Evolutionary conservation across 2,329 filamentous ascomycete genomes (phyloP).

Genomic region (Plectosphaerella sp.): DNA sequence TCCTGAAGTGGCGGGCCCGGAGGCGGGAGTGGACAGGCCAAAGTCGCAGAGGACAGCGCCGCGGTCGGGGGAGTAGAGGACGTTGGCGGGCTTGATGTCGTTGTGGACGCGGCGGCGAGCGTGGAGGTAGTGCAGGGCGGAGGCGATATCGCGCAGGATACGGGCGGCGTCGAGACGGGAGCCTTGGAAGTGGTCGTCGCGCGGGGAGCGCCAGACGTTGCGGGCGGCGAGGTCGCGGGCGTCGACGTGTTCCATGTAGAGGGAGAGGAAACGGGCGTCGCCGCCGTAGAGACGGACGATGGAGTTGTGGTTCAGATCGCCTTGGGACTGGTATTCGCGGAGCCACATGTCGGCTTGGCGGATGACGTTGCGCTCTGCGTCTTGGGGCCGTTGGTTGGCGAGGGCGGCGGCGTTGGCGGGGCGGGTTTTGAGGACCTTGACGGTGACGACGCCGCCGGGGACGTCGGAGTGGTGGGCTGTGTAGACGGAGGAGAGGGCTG

Average conservation of each 20-base stretch:
- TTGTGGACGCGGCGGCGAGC: slow-evolving; percentile 51
- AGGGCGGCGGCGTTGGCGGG: slow-evolving; percentile 20
- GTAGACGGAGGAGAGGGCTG: slow-evolving; percentile 51
- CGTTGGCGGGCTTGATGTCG: slow-evolving; percentile 60
- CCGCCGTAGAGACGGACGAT: slow-evolving; percentile 56
- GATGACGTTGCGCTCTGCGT: slow-evolving; percentile 51
- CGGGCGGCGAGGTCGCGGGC: slow-evolving; percentile 47
- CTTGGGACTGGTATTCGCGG: slow-evolving; percentile 52
- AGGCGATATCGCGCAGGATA: slow-evolving; percentile 49
- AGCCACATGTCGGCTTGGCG: slow-evolving; percentile 57
- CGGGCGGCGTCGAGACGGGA: slow-evolving; percentile 42
- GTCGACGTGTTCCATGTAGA: slow-evolving; percentile 60
- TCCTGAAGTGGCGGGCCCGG: slow-evolving; percentile 42
- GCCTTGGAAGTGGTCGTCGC: slow-evolving; percentile 46
- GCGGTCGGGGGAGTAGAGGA: slow-evolving; percentile 53
- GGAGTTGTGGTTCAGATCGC: slow-evolving; percentile 49
- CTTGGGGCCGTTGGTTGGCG: slow-evolving; percentile 37
- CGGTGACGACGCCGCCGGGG: slow-evolving; percentile 48
- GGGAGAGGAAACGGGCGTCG: slow-evolving; percentile 53
- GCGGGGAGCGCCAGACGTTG: slow-evolving; percentile 42
- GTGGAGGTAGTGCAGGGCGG: slow-evolving; percentile 54
- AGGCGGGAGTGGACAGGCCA: slow-evolving; percentile 46
- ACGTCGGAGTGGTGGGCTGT: slow-evolving; percentile 49
- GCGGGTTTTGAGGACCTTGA: slow-evolving; percentile 56
- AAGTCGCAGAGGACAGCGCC: slow-evolving; percentile 59